Evolutionary conservation across 1,284 basidiomycete genomes (phyloP), one percentile per base, ranked within the genome.

Genomic region (Moesziomyces antarcticus): DNA sequence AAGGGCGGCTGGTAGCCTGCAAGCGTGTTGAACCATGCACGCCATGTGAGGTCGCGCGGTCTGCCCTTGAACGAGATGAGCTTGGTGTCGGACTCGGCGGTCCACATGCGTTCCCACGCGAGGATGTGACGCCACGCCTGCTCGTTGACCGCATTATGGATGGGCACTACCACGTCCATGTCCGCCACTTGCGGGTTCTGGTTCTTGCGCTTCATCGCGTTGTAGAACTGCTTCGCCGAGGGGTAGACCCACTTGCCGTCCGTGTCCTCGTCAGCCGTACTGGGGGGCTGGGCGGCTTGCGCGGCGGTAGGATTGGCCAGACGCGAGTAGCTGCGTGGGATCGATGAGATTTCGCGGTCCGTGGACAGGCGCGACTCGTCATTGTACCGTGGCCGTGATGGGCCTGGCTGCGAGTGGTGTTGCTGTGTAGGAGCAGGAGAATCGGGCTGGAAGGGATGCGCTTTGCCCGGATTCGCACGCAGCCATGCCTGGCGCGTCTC

Each of bases 131-230:
- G 86, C 96, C 96, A 99, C 4, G 95, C 93, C 65, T 92, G 90
- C 85, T 99, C 97, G 82, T 99, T 99, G 64, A 99, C 97, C 33
- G 96, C 96, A 82, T 99, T 99, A 85, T 99, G 96, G 61, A 99
- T 99, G 8, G 96, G 96, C 8, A 99, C 94, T 77, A 99, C 91
- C 22, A 93, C 92, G 79, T 89, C 89, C 95, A 99, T 98, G 85
- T 98, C 96, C 21, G 87, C 83, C 18, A 91, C 89, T 20, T 90
- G 88, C 5, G 46, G 87, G 81, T 77, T 63, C 49, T 81, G 97
- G 90, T 80, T 73, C 86, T 99, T 99, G 62, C 96, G 90, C 65
- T 91, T 89, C 90, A 99, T 94, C 9, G 97, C 97, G 22, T 91
- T 88, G 85, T 92, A 99, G 88, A 99, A 99, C 85, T 98, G 96